Evolutionary conservation across 2,329 filamentous ascomycete species (phyloP).

Genomic region (Colletotrichum endophyticum): DNA sequence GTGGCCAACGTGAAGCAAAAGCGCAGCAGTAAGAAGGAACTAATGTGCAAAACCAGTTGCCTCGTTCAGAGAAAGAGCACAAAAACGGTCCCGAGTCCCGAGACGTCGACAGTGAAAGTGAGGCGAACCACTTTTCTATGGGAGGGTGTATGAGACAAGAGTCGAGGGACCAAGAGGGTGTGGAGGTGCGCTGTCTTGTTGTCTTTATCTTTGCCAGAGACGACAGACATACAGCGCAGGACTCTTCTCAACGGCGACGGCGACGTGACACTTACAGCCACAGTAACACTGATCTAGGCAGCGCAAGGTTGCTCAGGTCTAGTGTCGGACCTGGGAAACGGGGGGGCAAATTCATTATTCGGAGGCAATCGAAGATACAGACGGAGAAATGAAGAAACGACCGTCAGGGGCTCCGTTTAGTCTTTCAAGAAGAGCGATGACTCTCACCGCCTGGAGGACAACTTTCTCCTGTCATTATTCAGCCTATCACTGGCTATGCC

Average conservation of each 20-base stretch:
- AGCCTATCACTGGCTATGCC: slow-evolving; percentile 2
- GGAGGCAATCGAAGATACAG: not conserved
- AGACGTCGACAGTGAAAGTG: slow-evolving; percentile 4
- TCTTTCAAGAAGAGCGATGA: not conserved
- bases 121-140: slow-evolving; percentile 5
- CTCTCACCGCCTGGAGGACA: not conserved
- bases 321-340: not conserved
- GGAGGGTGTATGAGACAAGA: slow-evolving; percentile 9
- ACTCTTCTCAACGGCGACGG: not conserved
- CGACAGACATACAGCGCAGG: not conserved
- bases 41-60: not conserved
- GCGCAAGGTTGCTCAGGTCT: not conserved
- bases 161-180: not conserved
- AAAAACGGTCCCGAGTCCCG: not conserved
- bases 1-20: not conserved
- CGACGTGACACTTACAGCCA: not conserved
- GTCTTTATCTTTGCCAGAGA: not conserved
- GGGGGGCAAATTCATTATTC: not conserved
- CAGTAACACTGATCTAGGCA: not conserved
- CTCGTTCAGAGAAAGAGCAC: not conserved
- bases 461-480: not conserved
- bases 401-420: not conserved
- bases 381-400: not conserved
- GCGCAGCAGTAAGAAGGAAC: not conserved
- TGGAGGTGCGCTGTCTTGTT: not conserved